Evolutionary conservation across 2,329 filamentous ascomycete species (phyloP), one percentile per base, ranked within the genome.

Genomic region (Talaromyces atroroseus): DNA sequence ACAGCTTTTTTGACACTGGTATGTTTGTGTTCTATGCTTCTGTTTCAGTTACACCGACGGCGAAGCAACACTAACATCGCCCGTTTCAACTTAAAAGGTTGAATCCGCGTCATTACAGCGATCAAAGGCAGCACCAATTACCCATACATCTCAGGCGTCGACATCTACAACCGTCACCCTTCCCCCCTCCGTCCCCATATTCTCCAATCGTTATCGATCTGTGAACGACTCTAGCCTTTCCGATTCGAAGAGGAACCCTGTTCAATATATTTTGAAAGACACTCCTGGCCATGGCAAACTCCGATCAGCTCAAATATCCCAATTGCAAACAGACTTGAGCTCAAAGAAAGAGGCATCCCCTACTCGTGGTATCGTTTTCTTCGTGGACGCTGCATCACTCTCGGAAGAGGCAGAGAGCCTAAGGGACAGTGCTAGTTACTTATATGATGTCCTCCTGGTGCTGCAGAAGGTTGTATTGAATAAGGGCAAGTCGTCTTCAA

Each of bases 211-310:
- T 64, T 89, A 84, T 71, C 83, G 86, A 62, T 87, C 84, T 45
- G 73, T 77, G 24, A 83, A 87, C 66, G 86, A 89, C 68, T 80
- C 82, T 23, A 80, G 83, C 10, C 77, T 97, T 34, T 76, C 89
- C 67, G 73, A 76, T 42, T 62, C 66, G 8, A 59, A 68, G 18
- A 66, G 65, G 20, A 71, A 72, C 44, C 69, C 68, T 16, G 64
- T 71, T 52, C 66, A 64, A 32, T 78, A 76, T 59, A 63, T 68
- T 5, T 53, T 78, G 14, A 70, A 65, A 53, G 94, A 99, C 75
- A 97, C 92, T 0, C 94, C 94, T 0, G 94, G 94, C 40, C 94
- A 99, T 76, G 91, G 90, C 65, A 99, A 99, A 76, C 84, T 99
- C 58, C 89, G 94, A 59, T 82, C 84, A 64, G 78, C 76, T 14